A percentile compares a stretch with the other conserved stretches of the same genome.
These are phyloP conservation scores for Pancytospora epiphaga DNA, from an alignment of 371 early-diverging fungal genomes.

Conservation along the genomic window DNA sequence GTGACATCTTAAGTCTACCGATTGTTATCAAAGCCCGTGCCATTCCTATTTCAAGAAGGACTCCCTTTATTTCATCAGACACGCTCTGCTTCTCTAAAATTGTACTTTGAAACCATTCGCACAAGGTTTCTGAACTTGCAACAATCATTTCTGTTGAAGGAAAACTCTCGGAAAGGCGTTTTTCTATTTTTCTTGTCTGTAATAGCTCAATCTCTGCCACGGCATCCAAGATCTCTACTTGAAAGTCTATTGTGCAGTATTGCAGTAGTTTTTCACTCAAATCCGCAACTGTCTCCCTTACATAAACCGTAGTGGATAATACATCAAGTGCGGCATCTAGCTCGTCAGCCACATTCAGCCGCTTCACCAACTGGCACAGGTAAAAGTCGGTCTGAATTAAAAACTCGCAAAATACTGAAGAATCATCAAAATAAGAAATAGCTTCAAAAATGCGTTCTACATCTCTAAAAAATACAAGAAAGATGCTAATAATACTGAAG, in stretches of 20 bases:
- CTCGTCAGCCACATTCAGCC: neutral
- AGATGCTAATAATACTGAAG: conserved; percentile 25
- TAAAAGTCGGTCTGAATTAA: conserved; percentile 9
- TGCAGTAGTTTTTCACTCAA: neutral
- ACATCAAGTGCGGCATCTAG: conserved; percentile 4
- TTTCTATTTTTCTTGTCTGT: conserved; percentile 14
- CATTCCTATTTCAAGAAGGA: conserved; percentile 31
- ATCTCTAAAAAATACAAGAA: conserved; percentile 42
- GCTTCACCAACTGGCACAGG: conserved; percentile 8
- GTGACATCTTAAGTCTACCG: conserved; percentile 25
- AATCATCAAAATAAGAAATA: conserved; percentile 38
- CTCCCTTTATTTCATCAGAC: conserved; percentile 18
- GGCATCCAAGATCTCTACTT: neutral
- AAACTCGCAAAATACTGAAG: conserved; percentile 7
- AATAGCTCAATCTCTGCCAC: conserved; percentile 4
- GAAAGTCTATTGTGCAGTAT: neutral
- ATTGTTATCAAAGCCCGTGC: conserved; percentile 31
- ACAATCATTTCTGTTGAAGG: neutral
- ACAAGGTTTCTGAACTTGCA: conserved; percentile 7
- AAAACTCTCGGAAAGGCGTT: conserved; percentile 1
- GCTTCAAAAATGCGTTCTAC: conserved; percentile 21
- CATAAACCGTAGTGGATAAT: conserved; percentile 29
- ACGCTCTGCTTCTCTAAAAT: conserved; percentile 4
- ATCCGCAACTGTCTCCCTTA: conserved; percentile 24
- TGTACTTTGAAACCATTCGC: conserved; percentile 6